These are phyloP conservation scores for Fusarium oligoseptatum DNA, from an alignment of 2,329 filamentous ascomycete species.

Conservation along the genomic window DNA sequence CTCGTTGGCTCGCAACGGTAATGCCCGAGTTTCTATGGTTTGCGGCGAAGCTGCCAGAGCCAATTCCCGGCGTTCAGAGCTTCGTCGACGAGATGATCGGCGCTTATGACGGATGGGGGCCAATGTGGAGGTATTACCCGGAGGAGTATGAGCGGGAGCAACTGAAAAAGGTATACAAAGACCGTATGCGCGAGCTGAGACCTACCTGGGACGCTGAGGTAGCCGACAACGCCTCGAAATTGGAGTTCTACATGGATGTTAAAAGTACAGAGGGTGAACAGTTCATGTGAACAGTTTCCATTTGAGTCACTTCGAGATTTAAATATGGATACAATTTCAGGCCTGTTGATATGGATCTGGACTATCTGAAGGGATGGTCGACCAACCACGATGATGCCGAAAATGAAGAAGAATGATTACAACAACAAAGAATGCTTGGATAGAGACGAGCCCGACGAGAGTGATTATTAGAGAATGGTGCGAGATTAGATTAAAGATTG, in stretches of 20 bases:
- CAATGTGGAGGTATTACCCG: slow-evolving; percentile 47
- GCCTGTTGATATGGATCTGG: no score
- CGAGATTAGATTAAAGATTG: not conserved
- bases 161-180: slow-evolving; percentile 49
- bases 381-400: no score
- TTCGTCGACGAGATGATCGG: slow-evolving; percentile 32
- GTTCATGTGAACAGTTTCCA: no score
- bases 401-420: not conserved
- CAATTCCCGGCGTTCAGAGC: slow-evolving; percentile 32
- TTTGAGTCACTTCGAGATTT: no score
- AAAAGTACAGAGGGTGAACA: no score
- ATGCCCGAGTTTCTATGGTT: slow-evolving; percentile 53
- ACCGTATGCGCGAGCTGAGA: slow-evolving; percentile 48
- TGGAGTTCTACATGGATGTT: slow-evolving; percentile 45
- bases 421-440: not conserved
- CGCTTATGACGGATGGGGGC: no score
- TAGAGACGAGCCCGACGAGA: no score
- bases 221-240: slow-evolving; percentile 37
- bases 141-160: slow-evolving; percentile 57
- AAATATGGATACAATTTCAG: no score
- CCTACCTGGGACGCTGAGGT: slow-evolving; percentile 51
- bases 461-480: no score
- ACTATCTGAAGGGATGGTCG: no score
- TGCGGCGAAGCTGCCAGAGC: slow-evolving; percentile 38
- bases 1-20: slow-evolving; percentile 53